Evolutionary conservation across 306 rosid species (phyloP).

Genomic region (Trifolium fragiferum): DNA sequence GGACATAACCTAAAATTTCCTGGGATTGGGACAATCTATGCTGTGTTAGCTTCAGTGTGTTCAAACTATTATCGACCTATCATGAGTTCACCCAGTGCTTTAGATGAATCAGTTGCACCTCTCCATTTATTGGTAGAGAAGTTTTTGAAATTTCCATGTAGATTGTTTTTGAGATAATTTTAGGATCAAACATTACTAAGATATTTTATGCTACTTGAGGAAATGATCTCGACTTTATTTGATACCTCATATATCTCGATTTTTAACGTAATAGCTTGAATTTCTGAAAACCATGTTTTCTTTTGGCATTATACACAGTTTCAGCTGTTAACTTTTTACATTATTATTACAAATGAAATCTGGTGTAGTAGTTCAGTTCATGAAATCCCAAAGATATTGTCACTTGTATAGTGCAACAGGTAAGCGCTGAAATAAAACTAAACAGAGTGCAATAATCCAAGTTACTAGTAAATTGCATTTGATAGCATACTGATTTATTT

Average conservation of each 20-base stretch:
- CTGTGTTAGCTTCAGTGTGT: conserved; percentile 20
- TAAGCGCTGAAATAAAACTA: too few species aligned
- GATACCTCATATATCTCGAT: background rate
- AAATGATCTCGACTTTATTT: background rate
- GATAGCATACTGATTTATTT: background rate
- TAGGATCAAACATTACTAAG: background rate
- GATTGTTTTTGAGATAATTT: background rate
- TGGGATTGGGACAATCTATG: background rate
- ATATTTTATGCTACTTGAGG: conserved; percentile 12
- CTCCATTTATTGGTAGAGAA: conserved; percentile 18
- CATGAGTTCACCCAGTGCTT: conserved; percentile 37
- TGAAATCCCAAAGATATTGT: too few species aligned
- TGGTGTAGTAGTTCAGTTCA: too few species aligned
- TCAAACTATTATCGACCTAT: background rate
- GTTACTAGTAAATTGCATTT: background rate
- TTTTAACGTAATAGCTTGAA: background rate
- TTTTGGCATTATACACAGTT: background rate
- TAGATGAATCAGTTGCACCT: conserved; percentile 28
- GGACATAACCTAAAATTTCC: conserved; percentile 11
- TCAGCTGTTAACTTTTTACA: background rate
- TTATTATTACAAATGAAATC: too few species aligned
- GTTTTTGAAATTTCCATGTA: conserved; percentile 14
- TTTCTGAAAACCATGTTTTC: background rate
- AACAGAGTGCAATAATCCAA: too few species aligned
- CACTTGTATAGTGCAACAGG: too few species aligned